Percentiles rank a stretch among this genome's conserved stretches.
phyloP scores from a whole-genome alignment of 2,329 filamentous ascomycete species.

The Aspergillus sp. region DNA sequence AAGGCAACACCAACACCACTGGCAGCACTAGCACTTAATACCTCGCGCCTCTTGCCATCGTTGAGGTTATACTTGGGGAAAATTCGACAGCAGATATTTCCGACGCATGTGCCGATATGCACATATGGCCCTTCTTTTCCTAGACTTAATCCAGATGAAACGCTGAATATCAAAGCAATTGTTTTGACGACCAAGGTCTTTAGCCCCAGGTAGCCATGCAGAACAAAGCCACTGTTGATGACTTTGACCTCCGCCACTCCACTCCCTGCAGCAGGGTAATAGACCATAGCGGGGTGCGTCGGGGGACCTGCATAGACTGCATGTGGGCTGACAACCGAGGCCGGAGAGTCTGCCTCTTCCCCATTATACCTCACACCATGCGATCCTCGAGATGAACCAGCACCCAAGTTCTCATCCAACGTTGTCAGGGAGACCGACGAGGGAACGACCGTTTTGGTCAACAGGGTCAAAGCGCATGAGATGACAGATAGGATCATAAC shows the following conservation, averaged over 20 bases:
- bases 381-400: constrained; percentile 46
- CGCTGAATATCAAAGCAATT: constrained; percentile 74
- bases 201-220: constrained; percentile 90
- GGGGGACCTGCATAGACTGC: constrained; percentile 25
- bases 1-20: constrained; percentile 93
- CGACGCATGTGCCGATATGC: constrained; percentile 93
- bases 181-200: constrained; percentile 85
- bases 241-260: constrained; percentile 97
- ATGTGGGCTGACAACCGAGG: constrained; percentile 37
- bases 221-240: constrained; percentile 93
- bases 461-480: constrained; percentile 75
- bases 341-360: constrained; percentile 38
- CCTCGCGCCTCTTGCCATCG: constrained; percentile 88
- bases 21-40: constrained; percentile 86
- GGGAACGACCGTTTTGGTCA: constrained; percentile 90
- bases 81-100: constrained; percentile 91
- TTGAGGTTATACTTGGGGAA: constrained; percentile 92
- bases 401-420: constrained; percentile 86
- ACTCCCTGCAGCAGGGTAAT: constrained; percentile 92
- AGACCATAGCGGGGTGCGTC: constrained; percentile 68
- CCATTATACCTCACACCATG: constrained; percentile 30
- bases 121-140: constrained; percentile 96
- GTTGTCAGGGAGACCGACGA: constrained; percentile 83
- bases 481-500: constrained; percentile 66
- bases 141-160: constrained; percentile 86